Conservation (phyloP, 2,329 filamentous ascomycete species). For the Dryadomyces quercus-mongolicae region DNA sequence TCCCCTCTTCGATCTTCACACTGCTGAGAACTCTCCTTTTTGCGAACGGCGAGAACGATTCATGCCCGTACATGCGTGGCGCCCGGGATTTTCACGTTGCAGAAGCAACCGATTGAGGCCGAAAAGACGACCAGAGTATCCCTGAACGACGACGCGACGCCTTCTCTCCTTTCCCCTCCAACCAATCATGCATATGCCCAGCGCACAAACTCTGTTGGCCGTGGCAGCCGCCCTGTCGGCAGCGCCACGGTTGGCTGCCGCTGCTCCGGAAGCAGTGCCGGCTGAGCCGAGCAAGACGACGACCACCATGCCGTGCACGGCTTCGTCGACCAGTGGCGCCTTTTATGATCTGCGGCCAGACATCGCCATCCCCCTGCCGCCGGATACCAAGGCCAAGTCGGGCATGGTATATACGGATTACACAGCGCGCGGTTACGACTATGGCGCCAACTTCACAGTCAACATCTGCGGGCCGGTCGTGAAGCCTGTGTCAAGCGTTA, state of each 20-base stretch:
- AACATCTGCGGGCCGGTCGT: constrained; percentile 74
- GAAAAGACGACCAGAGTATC: neutral
- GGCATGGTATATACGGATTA: constrained; percentile 37
- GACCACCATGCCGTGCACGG: constrained; percentile 37
- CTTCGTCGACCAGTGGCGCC: constrained; percentile 40
- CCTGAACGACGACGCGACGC: neutral
- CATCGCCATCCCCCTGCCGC: constrained; percentile 30
- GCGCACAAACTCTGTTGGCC: constrained; percentile 1
- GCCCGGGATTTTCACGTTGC: no score
- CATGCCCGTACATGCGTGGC: no score
- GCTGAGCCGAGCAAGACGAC: constrained; percentile 19
- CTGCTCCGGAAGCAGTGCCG: neutral
- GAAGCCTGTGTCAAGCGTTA: constrained; percentile 47
- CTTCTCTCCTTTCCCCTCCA: neutral
- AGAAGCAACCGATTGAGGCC: no score
- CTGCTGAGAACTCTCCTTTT: no score
- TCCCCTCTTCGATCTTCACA: no score
- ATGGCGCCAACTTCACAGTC: constrained; percentile 69
- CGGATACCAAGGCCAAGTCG: constrained; percentile 30
- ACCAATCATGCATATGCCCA: neutral
- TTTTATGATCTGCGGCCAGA: constrained; percentile 49
- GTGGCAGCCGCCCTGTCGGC: constrained; percentile 3
- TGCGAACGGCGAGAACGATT: no score
- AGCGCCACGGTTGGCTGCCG: neutral
- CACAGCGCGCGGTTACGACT: constrained; percentile 61